phyloP scores from a whole-genome alignment of 2,329 filamentous ascomycete genomes.

The Rutstroemia sp. region DNA sequence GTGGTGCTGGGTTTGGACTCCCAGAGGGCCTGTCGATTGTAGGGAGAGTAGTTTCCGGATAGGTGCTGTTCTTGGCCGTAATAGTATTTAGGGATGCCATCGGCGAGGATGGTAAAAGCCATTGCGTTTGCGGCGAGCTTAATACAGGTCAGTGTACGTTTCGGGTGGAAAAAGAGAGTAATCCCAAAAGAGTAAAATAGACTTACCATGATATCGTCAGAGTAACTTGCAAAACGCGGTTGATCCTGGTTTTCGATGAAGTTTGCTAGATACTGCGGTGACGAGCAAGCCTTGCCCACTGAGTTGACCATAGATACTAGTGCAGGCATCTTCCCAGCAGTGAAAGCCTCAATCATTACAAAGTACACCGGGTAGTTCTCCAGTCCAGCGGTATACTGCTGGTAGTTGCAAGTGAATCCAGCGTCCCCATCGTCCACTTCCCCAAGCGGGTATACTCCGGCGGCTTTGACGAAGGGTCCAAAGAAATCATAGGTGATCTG shows the following conservation, averaged over 20 bases:
- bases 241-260: conserved; percentile 38
- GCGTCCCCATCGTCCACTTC: conserved; percentile 50
- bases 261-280: conserved; percentile 31
- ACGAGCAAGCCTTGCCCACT: conserved; percentile 16
- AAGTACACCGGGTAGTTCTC: conserved; percentile 14
- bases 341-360: conserved; percentile 18
- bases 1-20: conserved; percentile 31
- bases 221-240: conserved; percentile 32
- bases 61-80: conserved; percentile 47
- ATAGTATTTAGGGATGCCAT: conserved; percentile 46
- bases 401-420: conserved; percentile 32
- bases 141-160: background rate
- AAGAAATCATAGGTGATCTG: conserved; percentile 45
- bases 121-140: conserved; percentile 37
- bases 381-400: conserved; percentile 13
- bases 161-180: background rate
- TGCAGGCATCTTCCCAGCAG: conserved; percentile 5
- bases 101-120: conserved; percentile 39
- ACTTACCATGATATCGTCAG: conserved; percentile 13
- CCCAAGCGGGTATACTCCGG: conserved; percentile 53
- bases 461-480: conserved; percentile 41
- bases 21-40: conserved; percentile 39
- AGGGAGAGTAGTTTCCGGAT: conserved; percentile 31
- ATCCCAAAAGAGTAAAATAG: background rate
- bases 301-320: conserved; percentile 10